Base-by-base conservation (phyloP, 192 early-diverging fungal species). In the Dispira simplex region DNA sequence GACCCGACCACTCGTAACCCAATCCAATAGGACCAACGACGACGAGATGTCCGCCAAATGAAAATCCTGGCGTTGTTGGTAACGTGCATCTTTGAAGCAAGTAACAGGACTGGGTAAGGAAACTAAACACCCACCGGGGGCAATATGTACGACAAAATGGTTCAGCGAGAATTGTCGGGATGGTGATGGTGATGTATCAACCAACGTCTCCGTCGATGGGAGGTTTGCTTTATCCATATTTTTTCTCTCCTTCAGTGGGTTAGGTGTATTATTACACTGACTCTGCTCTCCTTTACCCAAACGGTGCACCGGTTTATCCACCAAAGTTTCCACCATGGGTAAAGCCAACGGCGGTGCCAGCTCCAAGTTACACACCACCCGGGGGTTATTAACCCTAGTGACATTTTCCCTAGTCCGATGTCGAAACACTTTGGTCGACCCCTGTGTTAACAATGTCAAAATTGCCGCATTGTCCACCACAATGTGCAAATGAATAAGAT, bases 401-500 rank as follows among this genome's bases (percentile, higher is more conserved):
- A 46, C 71, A 9, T 45, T 23, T 11, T 14, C 43, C 45, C 63
- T 63, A 13, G 25, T 68, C 63, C 64, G 18, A 58, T 73, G 65
- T 62, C 84, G 83, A 69, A 79, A 95, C 16, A 95, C 85, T 67
- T 93, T 93, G 54, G 91, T 93, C 39, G 81, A 84, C 8, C 86
- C 90, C 67, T 91, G 89, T 1, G 90, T 90, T 28, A 91, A 69
- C 14, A 95, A 66, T 16, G 86, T 53, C 16, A 95, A 69, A 11
- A 73, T 76, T 4, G 77, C 71, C 11, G 77, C 71, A 1, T 69
- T 46, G 10, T 74, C 73, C 0, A 87, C 70, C 11, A 71, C 63
- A 0, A 88, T 75, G 46, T 70, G 48, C 39, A 92, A 62, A 47
- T 72, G 55, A 46, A 89, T 72, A 26, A 47, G 56, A 70, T 92